Conservation (phyloP, 495 filamentous ascomycete genomes). For the Parathielavia hyrcaniae region DNA sequence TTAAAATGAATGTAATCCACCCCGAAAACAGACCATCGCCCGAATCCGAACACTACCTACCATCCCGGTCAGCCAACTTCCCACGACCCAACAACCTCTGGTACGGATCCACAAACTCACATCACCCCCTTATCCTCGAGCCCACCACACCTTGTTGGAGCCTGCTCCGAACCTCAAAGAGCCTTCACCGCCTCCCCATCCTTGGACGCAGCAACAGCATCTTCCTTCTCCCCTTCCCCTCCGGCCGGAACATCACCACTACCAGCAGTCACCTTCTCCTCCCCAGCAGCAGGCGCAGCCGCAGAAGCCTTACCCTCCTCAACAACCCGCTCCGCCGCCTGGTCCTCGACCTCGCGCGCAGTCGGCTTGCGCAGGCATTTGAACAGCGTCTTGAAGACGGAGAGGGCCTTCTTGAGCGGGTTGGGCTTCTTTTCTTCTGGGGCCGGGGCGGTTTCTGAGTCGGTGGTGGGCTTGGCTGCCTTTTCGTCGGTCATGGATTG, state of each 20-base stretch:
- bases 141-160: not conserved
- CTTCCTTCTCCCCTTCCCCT: not conserved
- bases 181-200: no score
- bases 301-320: not conserved
- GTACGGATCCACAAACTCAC: not conserved
- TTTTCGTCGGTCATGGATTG: not conserved
- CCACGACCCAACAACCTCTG: not conserved
- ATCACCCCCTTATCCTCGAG: not conserved
- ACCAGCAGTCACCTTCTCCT: no score
- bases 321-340: not conserved
- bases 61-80: not conserved
- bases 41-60: not conserved
- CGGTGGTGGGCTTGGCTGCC: not conserved
- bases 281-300: not conserved
- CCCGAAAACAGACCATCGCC: not conserved
- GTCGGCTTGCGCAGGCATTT: constrained; percentile 16
- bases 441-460: not conserved
- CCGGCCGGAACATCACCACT: no score
- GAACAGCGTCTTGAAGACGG: constrained; percentile 14
- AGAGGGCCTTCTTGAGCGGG: constrained; percentile 13
- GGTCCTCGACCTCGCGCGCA: not conserved
- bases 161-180: no score
- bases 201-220: no score
- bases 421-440: constrained; percentile 12
- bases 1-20: constrained; percentile 13